Evolutionary conservation across 306 rosid genomes (phyloP), one percentile per base, ranked within the genome.

Genomic region (Malus orientalis): DNA sequence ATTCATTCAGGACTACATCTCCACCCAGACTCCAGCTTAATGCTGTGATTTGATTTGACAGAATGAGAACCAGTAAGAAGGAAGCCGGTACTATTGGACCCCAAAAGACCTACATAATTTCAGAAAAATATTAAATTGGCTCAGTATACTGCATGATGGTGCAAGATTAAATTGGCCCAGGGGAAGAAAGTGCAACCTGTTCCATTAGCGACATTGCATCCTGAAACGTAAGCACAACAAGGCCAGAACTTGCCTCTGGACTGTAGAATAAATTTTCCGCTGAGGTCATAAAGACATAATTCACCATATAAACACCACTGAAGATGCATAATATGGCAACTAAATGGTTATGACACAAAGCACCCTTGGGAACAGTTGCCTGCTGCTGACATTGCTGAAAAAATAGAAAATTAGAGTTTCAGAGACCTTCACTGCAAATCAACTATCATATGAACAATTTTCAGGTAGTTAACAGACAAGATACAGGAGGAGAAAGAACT

Each of bases 1-100:
- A 90, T 76, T 88, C 86, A 36, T 76, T 89, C 76, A 90, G 69
- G 38, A 90, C 88, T 38, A 74, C 96, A 85, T 87, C 90, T 76
- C 98, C 97, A 36, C 96, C 96, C 42, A 87, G 60, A 78, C 92
- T 84, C 98, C 97, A 92, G 69, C 86, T 82, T 79, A 95, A 85
- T 75, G 92, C 83, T 54, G 88, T 79, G 38, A 86, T 86, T 83
- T 89, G 96, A 86, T 95, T 95, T 70, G 97, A 87, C 55, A 92
- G 79, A 83, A 90, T 83, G 83, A 94, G 81, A 85, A 91, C 77
- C 66, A 89, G 86, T n/a, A 90, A 74, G 85, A 90, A 85, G 62
- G 80, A 86, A 80, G 81, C 66, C 42, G 88, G 82, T 51, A 85
- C 91, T 66, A 89, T 67, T 44, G 96, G 93, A 79, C 89, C 85